Evolutionary conservation across 2,329 filamentous ascomycete species (phyloP).

Genomic region (Coniochaeta pulveracea): DNA sequence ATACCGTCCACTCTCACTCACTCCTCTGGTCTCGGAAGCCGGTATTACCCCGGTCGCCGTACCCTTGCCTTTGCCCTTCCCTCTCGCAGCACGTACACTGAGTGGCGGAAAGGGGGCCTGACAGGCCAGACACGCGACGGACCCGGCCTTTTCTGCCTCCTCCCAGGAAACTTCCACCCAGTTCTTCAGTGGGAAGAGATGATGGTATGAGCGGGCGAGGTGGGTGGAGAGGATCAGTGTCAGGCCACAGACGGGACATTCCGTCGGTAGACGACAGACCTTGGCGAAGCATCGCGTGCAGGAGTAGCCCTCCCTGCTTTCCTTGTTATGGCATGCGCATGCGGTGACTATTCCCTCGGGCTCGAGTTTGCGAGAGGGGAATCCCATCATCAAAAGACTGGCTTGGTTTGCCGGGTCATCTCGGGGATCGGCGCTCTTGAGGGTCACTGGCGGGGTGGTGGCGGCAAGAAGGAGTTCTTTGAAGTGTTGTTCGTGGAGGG

Average conservation of each 20-base stretch:
- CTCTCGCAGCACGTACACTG: slow-evolving; percentile 12
- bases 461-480: slow-evolving; percentile 78
- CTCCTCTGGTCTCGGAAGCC: slow-evolving; percentile 39
- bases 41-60: slow-evolving; percentile 10
- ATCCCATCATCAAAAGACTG: slow-evolving; percentile 91
- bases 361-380: slow-evolving; percentile 76
- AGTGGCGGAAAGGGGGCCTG: slow-evolving; percentile 56
- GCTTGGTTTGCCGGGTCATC: slow-evolving; percentile 21
- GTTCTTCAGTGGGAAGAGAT: slow-evolving; percentile 80
- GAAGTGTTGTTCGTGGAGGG: slow-evolving; percentile 78
- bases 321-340: slow-evolving; percentile 83
- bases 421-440: slow-evolving; percentile 42
- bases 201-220: slow-evolving; percentile 84
- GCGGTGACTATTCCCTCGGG: slow-evolving; percentile 54
- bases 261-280: slow-evolving; percentile 80
- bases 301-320: slow-evolving; percentile 73
- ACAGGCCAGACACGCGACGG: slow-evolving; percentile 67
- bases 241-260: slow-evolving; percentile 83
- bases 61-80: slow-evolving; percentile 7
- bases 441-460: slow-evolving; percentile 80
- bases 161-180: slow-evolving; percentile 87
- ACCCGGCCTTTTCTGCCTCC: slow-evolving; percentile 27
- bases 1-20: slow-evolving; percentile 80
- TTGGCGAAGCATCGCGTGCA: slow-evolving; percentile 84
- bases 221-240: slow-evolving; percentile 93